A percentile compares a stretch with the other conserved stretches of the same genome.
These are phyloP conservation scores for Anethum foeniculum DNA, from an alignment of 140 eudicot genomes.

Conservation along the genomic window DNA sequence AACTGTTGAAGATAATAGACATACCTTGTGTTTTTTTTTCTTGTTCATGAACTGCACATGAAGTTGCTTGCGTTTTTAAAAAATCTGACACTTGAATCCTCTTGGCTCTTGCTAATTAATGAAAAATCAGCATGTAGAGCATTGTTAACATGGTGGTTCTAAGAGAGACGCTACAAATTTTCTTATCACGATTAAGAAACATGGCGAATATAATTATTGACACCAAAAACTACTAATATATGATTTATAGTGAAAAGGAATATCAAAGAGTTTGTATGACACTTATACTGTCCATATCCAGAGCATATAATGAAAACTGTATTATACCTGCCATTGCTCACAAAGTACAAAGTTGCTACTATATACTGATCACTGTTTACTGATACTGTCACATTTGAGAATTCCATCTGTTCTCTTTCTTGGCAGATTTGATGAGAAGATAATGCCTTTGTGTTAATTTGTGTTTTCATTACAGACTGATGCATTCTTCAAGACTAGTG, in stretches of 20 bases:
- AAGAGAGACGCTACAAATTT: neutral
- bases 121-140: neutral
- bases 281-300: neutral
- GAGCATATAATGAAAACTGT: neutral
- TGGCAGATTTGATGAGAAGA: neutral
- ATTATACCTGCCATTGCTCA: neutral
- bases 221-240: neutral
- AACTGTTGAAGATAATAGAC: neutral
- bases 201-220: too few species aligned
- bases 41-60: neutral
- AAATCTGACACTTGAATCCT: neutral
- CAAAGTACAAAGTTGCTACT: neutral
- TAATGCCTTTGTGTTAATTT: conserved; percentile 6
- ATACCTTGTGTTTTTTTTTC: too few species aligned
- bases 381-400: neutral
- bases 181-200: neutral
- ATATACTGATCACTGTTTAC: neutral
- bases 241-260: neutral
- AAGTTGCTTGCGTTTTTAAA: neutral
- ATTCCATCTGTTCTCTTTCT: neutral
- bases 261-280: neutral
- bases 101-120: neutral
- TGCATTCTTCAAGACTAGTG: conserved; percentile 79
- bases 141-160: neutral
- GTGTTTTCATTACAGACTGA: conserved; percentile 53